Conservation (phyloP, 2,329 filamentous ascomycete genomes). For the Aspergillus phoenicis region DNA sequence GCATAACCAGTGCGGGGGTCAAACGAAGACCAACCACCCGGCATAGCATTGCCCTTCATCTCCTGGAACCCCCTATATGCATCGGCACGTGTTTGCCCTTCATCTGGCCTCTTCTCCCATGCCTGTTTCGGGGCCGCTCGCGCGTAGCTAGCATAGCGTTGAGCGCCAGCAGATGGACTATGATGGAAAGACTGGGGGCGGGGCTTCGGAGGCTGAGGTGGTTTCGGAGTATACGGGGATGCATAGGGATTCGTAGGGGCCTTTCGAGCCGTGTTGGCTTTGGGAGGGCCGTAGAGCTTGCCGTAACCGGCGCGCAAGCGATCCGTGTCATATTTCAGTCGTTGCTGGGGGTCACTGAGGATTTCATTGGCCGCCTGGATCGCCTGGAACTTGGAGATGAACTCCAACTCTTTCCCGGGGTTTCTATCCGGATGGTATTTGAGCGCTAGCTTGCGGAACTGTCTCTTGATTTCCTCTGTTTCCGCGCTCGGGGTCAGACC, state of each 20-base stretch:
- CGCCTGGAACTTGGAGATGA: conserved; percentile 78
- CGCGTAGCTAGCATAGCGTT: conserved; percentile 45
- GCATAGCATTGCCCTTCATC: conserved; percentile 40
- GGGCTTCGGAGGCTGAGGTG: conserved; percentile 26
- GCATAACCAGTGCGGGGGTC: conserved; percentile 37
- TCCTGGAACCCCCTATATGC: conserved; percentile 49
- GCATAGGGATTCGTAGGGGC: conserved; percentile 28
- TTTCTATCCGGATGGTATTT: conserved; percentile 90
- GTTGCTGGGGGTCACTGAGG: conserved; percentile 61
- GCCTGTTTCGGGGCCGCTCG: conserved; percentile 42
- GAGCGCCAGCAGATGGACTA: conserved; percentile 40
- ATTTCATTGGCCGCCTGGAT: conserved; percentile 87
- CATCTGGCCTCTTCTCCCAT: conserved; percentile 43
- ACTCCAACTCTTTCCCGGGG: conserved; percentile 76
- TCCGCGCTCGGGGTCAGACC: conserved; percentile 70
- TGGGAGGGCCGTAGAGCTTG: conserved; percentile 36
- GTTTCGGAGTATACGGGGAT: conserved; percentile 27
- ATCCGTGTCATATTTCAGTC: conserved; percentile 65
- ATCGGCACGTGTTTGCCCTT: conserved; percentile 46
- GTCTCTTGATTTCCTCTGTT: conserved; percentile 77
- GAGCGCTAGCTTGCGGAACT: conserved; percentile 84
- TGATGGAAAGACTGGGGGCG: conserved; percentile 28
- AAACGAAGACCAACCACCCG: conserved; percentile 43
- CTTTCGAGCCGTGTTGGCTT: conserved; percentile 34
- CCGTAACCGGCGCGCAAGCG: conserved; percentile 54